These are phyloP conservation scores for Cercospora janseana DNA, from an alignment of 2,329 filamentous ascomycete genomes.

Conservation along the genomic window DNA sequence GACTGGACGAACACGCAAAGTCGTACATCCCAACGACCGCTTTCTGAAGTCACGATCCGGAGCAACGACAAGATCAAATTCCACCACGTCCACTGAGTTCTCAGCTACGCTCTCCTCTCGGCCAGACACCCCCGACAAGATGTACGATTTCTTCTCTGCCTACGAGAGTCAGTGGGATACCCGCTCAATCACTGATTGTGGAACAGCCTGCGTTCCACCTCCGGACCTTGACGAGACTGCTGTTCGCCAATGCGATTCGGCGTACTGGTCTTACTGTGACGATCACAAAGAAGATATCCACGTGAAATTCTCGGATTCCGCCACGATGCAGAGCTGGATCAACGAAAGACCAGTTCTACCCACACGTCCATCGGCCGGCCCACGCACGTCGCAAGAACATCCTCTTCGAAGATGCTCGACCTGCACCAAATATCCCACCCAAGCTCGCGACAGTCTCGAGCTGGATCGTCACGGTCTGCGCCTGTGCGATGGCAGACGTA, in stretches of 20 bases:
- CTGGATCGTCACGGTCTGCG: slow-evolving; percentile 7
- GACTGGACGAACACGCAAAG: neutral
- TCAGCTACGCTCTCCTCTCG: neutral
- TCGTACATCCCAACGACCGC: neutral
- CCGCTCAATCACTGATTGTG: slow-evolving; percentile 5
- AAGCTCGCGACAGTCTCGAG: slow-evolving; percentile 6
- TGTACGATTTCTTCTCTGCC: slow-evolving; percentile 9
- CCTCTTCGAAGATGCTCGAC: no score
- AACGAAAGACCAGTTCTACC: no score
- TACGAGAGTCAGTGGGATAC: slow-evolving; percentile 8
- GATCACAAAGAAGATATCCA: neutral
- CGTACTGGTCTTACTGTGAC: neutral
- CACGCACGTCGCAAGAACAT: no score
- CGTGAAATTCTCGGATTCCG: neutral
- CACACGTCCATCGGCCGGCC: no score
- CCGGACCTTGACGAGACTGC: neutral
- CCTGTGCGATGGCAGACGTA: neutral
- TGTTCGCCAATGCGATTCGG: neutral
- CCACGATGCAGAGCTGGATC: no score
- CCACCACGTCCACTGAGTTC: neutral
- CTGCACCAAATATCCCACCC: neutral
- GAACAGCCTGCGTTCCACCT: neutral
- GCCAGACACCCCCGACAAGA: neutral
- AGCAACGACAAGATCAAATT: slow-evolving; percentile 4
- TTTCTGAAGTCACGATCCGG: neutral